A percentile compares a stretch with the other conserved stretches of the same genome.
These are phyloP conservation scores for Serendipita vermifera DNA, from an alignment of 768 basidiomycete genomes.

Conservation along the genomic window DNA sequence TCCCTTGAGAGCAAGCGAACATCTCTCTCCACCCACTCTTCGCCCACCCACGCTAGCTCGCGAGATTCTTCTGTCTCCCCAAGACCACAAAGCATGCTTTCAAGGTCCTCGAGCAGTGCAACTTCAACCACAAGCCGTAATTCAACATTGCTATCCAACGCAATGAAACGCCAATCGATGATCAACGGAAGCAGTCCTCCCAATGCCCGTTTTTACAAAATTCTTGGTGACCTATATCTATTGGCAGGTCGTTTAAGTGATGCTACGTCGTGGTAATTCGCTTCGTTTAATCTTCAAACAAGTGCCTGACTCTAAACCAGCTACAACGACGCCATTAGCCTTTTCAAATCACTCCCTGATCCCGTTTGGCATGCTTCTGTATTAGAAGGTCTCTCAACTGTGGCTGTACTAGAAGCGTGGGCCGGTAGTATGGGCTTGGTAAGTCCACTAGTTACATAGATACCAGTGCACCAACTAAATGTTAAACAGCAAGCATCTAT, in stretches of 20 bases:
- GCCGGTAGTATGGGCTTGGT: constrained; percentile 58
- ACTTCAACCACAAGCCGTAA: constrained; percentile 32
- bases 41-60: constrained; percentile 18
- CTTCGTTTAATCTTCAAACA: background rate
- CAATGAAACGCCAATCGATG: constrained; percentile 45
- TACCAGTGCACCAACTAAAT: constrained; percentile 17
- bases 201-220: constrained; percentile 75
- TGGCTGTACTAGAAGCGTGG: constrained; percentile 76
- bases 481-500: constrained; percentile 39
- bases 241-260: constrained; percentile 78
- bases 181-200: constrained; percentile 38
- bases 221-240: constrained; percentile 79
- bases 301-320: constrained; percentile 26
- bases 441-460: constrained; percentile 24
- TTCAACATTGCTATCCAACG: constrained; percentile 33
- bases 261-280: constrained; percentile 55
- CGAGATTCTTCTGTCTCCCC: constrained; percentile 23
- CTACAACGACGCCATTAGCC: constrained; percentile 72
- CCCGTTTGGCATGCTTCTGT: constrained; percentile 80
- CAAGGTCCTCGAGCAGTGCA: constrained; percentile 24
- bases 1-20: constrained; percentile 39
- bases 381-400: constrained; percentile 72
- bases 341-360: constrained; percentile 67
- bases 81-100: constrained; percentile 38
- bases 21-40: constrained; percentile 14